Percentiles rank a stretch among this genome's conserved stretches.
These are phyloP conservation scores for Bisporella sp. DNA, from an alignment of 2,329 filamentous ascomycete genomes.

Conservation along the genomic window DNA sequence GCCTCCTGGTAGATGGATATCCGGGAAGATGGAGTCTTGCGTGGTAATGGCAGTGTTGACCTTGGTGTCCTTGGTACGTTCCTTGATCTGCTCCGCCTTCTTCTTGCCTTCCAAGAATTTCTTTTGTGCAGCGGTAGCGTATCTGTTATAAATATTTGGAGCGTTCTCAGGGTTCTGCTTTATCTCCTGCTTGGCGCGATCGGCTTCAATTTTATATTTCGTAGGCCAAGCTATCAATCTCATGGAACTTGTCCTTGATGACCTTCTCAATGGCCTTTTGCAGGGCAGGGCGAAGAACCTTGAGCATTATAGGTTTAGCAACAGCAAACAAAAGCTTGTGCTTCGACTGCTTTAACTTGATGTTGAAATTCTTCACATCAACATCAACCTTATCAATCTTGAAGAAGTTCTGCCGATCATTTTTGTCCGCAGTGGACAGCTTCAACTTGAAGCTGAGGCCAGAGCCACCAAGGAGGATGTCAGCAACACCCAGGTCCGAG, in stretches of 20 bases:
- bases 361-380: constrained; percentile 70
- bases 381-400: constrained; percentile 88
- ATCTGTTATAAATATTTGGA: constrained; percentile 70
- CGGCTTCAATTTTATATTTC: constrained; percentile 77
- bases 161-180: constrained; percentile 42
- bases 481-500: constrained; percentile 80
- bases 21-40: constrained; percentile 86
- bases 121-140: constrained; percentile 68
- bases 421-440: constrained; percentile 71
- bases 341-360: constrained; percentile 91
- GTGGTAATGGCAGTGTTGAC: constrained; percentile 80
- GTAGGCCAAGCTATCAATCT: constrained; percentile 67
- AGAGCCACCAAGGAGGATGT: constrained; percentile 79
- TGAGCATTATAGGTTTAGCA: constrained; percentile 82
- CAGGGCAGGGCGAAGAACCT: constrained; percentile 74
- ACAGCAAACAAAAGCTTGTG: constrained; percentile 86
- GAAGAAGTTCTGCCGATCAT: constrained; percentile 78
- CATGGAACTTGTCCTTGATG: constrained; percentile 74
- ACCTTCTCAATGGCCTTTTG: constrained; percentile 85
- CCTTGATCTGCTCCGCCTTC: constrained; percentile 49
- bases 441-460: constrained; percentile 91
- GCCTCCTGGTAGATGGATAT: constrained; percentile 77
- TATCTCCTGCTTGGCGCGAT: constrained; percentile 57
- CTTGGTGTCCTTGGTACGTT: constrained; percentile 64
- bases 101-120: constrained; percentile 69